Percentiles rank a stretch among this genome's conserved stretches.
Conservation (phyloP, 192 early-diverging fungal genomes). For the Coemansia sp. region DNA sequence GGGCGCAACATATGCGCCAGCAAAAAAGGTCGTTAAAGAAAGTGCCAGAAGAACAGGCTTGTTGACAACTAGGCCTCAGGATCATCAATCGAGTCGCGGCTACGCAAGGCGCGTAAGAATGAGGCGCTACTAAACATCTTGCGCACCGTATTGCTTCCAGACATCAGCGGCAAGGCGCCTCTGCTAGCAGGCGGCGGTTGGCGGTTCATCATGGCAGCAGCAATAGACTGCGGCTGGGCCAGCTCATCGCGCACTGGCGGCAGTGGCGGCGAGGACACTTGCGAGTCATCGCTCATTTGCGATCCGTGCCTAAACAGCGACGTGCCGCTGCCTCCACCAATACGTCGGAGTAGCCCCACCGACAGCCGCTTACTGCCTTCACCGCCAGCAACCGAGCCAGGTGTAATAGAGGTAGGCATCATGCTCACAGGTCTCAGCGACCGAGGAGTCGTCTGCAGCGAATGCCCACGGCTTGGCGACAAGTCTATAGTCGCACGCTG, state of each 20-base stretch:
- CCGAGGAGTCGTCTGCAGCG: constrained; percentile 38
- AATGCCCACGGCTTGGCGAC: constrained; percentile 27
- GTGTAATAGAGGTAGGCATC: constrained; percentile 20
- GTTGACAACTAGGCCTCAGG: neutral
- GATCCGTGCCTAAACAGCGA: constrained; percentile 39
- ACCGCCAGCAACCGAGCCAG: neutral
- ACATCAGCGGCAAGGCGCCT: constrained; percentile 12
- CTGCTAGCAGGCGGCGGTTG: constrained; percentile 9
- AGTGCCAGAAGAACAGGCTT: neutral
- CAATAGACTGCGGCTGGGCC: constrained; percentile 23
- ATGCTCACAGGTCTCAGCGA: constrained; percentile 44
- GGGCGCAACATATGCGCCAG: constrained; percentile 14
- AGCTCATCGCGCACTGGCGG: constrained; percentile 5
- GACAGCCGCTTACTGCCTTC: constrained; percentile 42
- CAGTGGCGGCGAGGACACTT: constrained; percentile 9
- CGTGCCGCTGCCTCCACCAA: constrained; percentile 25
- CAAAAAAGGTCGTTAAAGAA: neutral
- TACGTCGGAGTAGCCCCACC: constrained; percentile 36
- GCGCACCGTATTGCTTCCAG: constrained; percentile 35
- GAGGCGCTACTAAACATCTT: constrained; percentile 49
- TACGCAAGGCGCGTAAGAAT: constrained; percentile 43
- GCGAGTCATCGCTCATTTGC: constrained; percentile 33
- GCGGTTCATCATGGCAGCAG: constrained; percentile 25
- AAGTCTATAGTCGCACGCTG: constrained; percentile 26
- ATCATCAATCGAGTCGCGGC: constrained; percentile 50